These are phyloP conservation scores for Psilocybe sp. DNA, from an alignment of 768 basidiomycete genomes.

Conservation along the genomic window DNA sequence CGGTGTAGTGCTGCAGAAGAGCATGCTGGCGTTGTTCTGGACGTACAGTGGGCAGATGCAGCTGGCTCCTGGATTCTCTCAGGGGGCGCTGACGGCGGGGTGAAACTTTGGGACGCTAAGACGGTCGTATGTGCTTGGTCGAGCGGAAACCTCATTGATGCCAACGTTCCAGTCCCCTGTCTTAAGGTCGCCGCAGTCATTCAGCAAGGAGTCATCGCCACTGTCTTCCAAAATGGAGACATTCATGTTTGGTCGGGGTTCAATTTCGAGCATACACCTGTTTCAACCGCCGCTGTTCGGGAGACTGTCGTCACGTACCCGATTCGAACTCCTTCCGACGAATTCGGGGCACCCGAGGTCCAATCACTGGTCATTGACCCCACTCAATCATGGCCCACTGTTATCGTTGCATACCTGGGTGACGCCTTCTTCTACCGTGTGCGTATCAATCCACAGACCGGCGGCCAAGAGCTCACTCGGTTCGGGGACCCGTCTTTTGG, in stretches of 20 bases:
- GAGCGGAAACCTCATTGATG: conserved; percentile 34
- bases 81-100: conserved; percentile 57
- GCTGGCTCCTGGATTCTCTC: conserved; percentile 37
- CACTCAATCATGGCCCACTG: conserved; percentile 19
- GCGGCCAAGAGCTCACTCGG: conserved; percentile 28
- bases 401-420: conserved; percentile 53
- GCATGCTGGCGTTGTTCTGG: conserved; percentile 59
- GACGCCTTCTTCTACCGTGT: conserved; percentile 53
- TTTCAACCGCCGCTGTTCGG: conserved; percentile 16
- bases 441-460: conserved; percentile 29
- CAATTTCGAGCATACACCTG: conserved; percentile 14
- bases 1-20: conserved; percentile 53
- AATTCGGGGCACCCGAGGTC: conserved; percentile 14
- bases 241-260: conserved; percentile 56
- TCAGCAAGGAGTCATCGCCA: conserved; percentile 42
- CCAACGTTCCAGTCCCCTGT: conserved; percentile 45
- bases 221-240: conserved; percentile 55
- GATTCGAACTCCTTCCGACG: conserved; percentile 14
- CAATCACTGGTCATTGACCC: conserved; percentile 26
- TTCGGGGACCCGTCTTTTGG: conserved; percentile 57
- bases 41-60: conserved; percentile 48
- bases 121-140: conserved; percentile 65
- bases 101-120: conserved; percentile 76
- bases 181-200: conserved; percentile 42
- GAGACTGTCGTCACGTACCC: conserved; percentile 37